Conservation (phyloP, 306 rosid species). For the Pachyrhizus erosus region DNA sequence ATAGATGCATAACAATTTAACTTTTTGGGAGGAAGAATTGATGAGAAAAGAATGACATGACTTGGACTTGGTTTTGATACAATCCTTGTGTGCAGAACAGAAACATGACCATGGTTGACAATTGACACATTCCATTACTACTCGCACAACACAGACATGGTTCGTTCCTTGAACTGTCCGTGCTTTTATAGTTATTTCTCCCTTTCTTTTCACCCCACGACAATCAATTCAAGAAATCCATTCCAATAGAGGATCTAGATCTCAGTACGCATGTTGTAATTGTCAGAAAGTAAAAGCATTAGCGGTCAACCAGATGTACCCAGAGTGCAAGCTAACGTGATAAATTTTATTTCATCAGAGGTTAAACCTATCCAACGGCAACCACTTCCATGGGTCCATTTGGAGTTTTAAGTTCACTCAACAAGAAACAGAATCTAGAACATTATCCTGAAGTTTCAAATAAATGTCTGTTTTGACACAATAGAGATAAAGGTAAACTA, state of each 20-base stretch:
- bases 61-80: slow-evolving; percentile 3
- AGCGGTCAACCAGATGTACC: neutral
- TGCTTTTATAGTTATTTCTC: neutral
- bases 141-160: neutral
- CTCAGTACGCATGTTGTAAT: neutral
- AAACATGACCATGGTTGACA: neutral
- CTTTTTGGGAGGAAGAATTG: neutral
- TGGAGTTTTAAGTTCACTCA: slow-evolving; percentile 26
- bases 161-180: neutral
- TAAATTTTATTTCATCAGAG: slow-evolving; percentile 40
- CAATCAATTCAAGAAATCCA: neutral
- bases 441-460: slow-evolving; percentile 34
- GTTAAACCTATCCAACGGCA: slow-evolving; percentile 42
- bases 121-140: slow-evolving; percentile 10
- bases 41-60: neutral
- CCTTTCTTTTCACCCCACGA: neutral
- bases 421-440: slow-evolving; percentile 32
- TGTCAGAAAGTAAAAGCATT: neutral
- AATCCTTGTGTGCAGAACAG: neutral
- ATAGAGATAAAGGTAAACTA: neutral
- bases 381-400: slow-evolving; percentile 40
- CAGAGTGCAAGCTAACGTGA: slow-evolving; percentile 33
- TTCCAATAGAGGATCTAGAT: neutral
- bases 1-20: neutral
- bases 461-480: slow-evolving; percentile 28